These are phyloP conservation scores for Diplogelasinospora grovesii DNA, from an alignment of 495 filamentous ascomycete genomes.

Conservation along the genomic window DNA sequence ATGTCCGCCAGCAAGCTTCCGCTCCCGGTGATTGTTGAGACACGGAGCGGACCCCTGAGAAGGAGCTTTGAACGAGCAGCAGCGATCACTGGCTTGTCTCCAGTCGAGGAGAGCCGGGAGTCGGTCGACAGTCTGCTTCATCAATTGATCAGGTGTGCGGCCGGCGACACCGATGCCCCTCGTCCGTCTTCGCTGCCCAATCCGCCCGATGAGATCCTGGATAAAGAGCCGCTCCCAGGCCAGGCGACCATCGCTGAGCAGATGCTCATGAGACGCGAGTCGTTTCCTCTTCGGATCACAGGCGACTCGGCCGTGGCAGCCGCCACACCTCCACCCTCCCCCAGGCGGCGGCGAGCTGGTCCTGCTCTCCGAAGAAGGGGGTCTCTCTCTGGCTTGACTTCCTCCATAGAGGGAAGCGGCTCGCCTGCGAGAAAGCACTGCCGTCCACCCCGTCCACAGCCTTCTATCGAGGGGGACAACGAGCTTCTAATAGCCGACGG, in stretches of 20 bases:
- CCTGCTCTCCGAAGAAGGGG: constrained; percentile 9
- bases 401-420: not conserved
- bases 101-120: constrained; percentile 17
- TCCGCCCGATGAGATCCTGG: constrained; percentile 4
- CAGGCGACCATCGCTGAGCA: not conserved
- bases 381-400: not conserved
- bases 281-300: not conserved
- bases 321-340: constrained; percentile 1
- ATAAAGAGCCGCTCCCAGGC: not conserved
- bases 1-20: constrained; percentile 14
- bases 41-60: no score
- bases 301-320: constrained; percentile 10
- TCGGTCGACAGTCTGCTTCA: constrained; percentile 1
- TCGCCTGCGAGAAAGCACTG: not conserved
- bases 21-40: not conserved
- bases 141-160: no score
- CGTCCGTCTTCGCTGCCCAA: constrained; percentile 1
- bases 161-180: not conserved
- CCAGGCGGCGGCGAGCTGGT: constrained; percentile 16
- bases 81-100: constrained; percentile 20
- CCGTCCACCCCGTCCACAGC: not conserved
- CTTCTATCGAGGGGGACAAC: not conserved
- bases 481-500: not conserved
- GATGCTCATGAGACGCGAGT: not conserved
- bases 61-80: no score